A percentile compares a stretch with the other conserved stretches of the same genome.
Conservation (phyloP, 345 rosid genomes). For the Acer campestre region DNA sequence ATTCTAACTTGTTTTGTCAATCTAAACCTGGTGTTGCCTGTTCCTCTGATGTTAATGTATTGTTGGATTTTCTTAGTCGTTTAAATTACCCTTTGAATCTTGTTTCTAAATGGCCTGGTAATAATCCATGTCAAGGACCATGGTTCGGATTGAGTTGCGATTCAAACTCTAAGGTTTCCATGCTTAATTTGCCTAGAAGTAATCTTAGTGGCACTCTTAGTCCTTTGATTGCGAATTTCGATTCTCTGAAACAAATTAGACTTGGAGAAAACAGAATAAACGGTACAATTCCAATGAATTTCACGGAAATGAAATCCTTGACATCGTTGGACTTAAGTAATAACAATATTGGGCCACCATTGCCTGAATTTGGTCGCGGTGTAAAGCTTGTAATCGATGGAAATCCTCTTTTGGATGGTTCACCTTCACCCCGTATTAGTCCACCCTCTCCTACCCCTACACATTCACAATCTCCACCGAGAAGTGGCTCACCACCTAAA, state of each 20-base stretch:
- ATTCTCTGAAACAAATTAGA: slow-evolving; percentile 45
- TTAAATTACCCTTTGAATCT: slow-evolving; percentile 41
- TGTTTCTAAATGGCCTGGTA: slow-evolving; percentile 49
- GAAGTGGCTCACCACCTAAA: slow-evolving; percentile 1
- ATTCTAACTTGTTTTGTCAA: slow-evolving; percentile 47
- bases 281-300: slow-evolving; percentile 45
- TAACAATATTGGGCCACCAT: slow-evolving; percentile 48
- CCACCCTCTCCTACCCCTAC: slow-evolving; percentile 15
- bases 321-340: slow-evolving; percentile 43
- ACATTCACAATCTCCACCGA: slow-evolving; percentile 23
- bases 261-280: slow-evolving; percentile 37
- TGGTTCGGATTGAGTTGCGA: slow-evolving; percentile 51
- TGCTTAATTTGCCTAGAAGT: slow-evolving; percentile 46
- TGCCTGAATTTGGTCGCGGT: slow-evolving; percentile 41
- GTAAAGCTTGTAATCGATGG: slow-evolving; percentile 43
- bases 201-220: slow-evolving; percentile 47
- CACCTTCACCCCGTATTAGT: slow-evolving; percentile 22
- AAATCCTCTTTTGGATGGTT: slow-evolving; percentile 40
- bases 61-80: slow-evolving; percentile 42
- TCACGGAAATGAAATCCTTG: slow-evolving; percentile 39
- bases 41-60: slow-evolving; percentile 39
- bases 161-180: slow-evolving; percentile 29
- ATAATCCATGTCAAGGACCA: slow-evolving; percentile 47
- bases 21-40: slow-evolving; percentile 44
- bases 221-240: slow-evolving; percentile 39